These are phyloP conservation scores for Alliaria petiolata DNA, from an alignment of 345 rosid genomes.

Conservation along the genomic window DNA sequence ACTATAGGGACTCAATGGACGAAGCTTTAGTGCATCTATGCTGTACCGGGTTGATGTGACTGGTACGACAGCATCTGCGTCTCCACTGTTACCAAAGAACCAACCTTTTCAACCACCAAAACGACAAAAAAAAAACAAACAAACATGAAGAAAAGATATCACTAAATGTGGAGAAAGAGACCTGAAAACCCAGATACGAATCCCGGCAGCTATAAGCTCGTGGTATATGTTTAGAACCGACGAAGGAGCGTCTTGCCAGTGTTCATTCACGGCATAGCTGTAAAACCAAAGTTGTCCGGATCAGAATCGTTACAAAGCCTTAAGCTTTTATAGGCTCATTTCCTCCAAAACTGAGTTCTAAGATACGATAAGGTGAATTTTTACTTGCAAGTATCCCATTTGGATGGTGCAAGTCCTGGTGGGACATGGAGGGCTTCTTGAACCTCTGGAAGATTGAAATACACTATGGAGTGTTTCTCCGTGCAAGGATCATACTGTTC, in stretches of 20 bases:
- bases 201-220: constrained; percentile 70
- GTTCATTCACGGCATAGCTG: constrained; percentile 42
- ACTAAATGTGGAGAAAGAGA: constrained; percentile 17
- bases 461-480: constrained; percentile 66
- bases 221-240: constrained; percentile 75
- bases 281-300: constrained; percentile 3
- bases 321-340: background rate
- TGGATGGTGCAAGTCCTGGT: constrained; percentile 55
- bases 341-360: background rate
- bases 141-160: background rate
- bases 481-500: constrained; percentile 96
- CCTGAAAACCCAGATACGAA: constrained; percentile 97
- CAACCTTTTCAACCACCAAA: constrained; percentile 3
- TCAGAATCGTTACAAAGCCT: constrained; percentile 8
- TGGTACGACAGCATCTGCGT: constrained; percentile 87
- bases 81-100: constrained; percentile 52
- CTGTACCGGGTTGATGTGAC: constrained; percentile 86
- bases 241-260: constrained; percentile 71
- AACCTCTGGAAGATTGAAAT: constrained; percentile 85
- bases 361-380: background rate
- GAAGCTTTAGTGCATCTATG: constrained; percentile 75
- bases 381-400: constrained; percentile 95
- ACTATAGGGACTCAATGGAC: constrained; percentile 56
- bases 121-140: no score
- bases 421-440: constrained; percentile 74